These are phyloP conservation scores for Vitis hybrid DNA, from an alignment of 177 flowering plant species.

Conservation along the genomic window DNA sequence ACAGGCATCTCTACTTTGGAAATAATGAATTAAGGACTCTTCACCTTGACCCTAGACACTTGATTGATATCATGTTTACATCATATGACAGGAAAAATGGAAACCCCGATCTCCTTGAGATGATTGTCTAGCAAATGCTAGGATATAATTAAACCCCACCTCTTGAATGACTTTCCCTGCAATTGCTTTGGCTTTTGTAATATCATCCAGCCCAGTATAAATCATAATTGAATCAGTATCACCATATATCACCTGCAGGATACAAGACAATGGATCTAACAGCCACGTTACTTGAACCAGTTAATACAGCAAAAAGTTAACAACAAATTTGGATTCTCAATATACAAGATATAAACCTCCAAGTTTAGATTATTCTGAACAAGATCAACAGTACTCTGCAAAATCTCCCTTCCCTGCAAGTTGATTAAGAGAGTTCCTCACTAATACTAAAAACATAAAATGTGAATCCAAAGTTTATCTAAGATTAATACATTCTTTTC, in stretches of 20 bases:
- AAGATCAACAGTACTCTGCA: slow-evolving; percentile 95
- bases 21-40: too few species aligned
- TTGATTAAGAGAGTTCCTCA: slow-evolving; percentile 2
- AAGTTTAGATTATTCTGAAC: slow-evolving; percentile 85
- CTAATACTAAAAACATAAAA: not conserved
- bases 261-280: not conserved
- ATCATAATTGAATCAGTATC: slow-evolving; percentile 99
- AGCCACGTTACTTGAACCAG: not conserved
- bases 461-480: not conserved
- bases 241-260: slow-evolving; percentile 87
- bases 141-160: slow-evolving; percentile 38
- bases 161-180: slow-evolving; percentile 86
- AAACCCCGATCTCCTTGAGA: too few species aligned
- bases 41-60: too few species aligned
- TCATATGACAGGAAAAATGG: too few species aligned
- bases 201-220: slow-evolving; percentile 88
- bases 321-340: not conserved
- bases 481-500: not conserved
- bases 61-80: too few species aligned
- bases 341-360: slow-evolving; percentile 51
- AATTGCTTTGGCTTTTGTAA: slow-evolving; percentile 68
- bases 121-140: too few species aligned
- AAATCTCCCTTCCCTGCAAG: slow-evolving; percentile 93
- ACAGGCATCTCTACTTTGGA: too few species aligned
- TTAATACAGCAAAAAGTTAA: not conserved